Base-by-base conservation (phyloP, 495 filamentous ascomycete genomes). In the Penicillium simplicissimum region DNA sequence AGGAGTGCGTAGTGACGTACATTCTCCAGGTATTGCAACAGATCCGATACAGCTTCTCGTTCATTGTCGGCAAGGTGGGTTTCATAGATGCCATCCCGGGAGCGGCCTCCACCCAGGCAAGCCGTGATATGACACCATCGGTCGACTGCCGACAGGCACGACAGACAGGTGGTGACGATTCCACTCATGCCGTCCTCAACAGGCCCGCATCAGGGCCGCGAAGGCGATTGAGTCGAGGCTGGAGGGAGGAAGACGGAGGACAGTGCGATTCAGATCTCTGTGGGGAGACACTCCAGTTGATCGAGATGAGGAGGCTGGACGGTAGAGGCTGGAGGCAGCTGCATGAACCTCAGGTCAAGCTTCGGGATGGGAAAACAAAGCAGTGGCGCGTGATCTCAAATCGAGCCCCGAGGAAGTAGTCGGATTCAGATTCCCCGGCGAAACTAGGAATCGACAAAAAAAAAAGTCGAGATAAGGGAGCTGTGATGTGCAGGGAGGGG, bases 1-100 rank as follows among this genome's bases (percentile, higher is more conserved):
- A 49, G 57, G 34, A 19, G 36, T 45, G n/a, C 11, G 54, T 52
- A 15, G 13, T 23, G 55, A 78, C 86, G 62, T 81, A 97, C 95
- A 71, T 97, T 97, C 78, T 98, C 96, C 58, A 99, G 87, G 72
- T 95, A 98, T 65, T 92, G 89, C 21, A 99, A 82, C 35, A 99
- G 82, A 72, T 99, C 95, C 55, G 95, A 93, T 6, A 99, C 96
- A 47, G 95, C 95, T 83, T 97, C 95, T 67, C 95, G 87, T 78
- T 98, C 95, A 76, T 90, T 96, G 71, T 99, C 95, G 60, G 93
- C 93, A 55, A 99, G 82, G 49, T 95, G 92, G 52, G 93, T 92
- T 74, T 99, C 96, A 75, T 99, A 97, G 45, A 94, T 83, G 68
- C 90, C 93, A 82, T 97, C 95, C 76, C 90, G 91, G 70, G 91